Evolutionary conservation across 2,329 filamentous ascomycete genomes (phyloP).

Genomic region (Epichloe coenophiala): DNA sequence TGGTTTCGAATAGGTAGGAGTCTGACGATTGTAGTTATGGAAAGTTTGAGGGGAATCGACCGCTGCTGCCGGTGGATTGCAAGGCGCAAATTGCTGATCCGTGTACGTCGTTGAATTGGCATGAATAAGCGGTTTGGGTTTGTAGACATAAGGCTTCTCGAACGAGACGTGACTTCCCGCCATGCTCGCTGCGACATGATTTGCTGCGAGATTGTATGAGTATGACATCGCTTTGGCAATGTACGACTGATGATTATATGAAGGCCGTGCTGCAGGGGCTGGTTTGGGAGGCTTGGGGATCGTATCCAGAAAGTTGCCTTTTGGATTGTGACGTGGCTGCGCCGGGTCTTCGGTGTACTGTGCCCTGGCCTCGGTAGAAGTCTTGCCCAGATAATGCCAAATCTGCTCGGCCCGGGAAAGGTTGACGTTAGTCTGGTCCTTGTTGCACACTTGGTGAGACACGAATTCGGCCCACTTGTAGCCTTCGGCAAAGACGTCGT

Average conservation of each 20-base stretch:
- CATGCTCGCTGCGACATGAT: background rate
- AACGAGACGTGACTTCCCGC: slow-evolving; percentile 10
- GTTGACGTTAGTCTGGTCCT: slow-evolving; percentile 55
- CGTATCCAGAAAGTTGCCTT: slow-evolving; percentile 60
- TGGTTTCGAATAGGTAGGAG: background rate
- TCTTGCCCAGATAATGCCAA: slow-evolving; percentile 78
- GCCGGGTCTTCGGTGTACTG: slow-evolving; percentile 74
- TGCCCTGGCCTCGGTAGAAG: slow-evolving; percentile 78
- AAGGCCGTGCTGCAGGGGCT: slow-evolving; percentile 14
- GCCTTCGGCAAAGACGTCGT: slow-evolving; percentile 53
- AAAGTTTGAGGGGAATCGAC: background rate
- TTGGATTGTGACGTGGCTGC: slow-evolving; percentile 47
- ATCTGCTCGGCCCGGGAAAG: slow-evolving; percentile 59
- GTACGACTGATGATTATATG: slow-evolving; percentile 6
- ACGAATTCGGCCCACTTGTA: slow-evolving; percentile 73
- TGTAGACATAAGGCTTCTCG: slow-evolving; percentile 41
- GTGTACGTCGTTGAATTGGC: slow-evolving; percentile 7
- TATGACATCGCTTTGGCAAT: slow-evolving; percentile 8
- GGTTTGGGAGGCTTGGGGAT: slow-evolving; percentile 40
- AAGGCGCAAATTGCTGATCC: slow-evolving; percentile 14
- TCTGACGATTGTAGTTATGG: slow-evolving; percentile 8
- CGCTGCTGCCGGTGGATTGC: background rate
- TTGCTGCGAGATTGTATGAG: slow-evolving; percentile 4
- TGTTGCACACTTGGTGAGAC: slow-evolving; percentile 42
- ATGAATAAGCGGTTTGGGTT: slow-evolving; percentile 26